phyloP scores from a whole-genome alignment of 306 rosid genomes.

The Rosa multiflora region DNA sequence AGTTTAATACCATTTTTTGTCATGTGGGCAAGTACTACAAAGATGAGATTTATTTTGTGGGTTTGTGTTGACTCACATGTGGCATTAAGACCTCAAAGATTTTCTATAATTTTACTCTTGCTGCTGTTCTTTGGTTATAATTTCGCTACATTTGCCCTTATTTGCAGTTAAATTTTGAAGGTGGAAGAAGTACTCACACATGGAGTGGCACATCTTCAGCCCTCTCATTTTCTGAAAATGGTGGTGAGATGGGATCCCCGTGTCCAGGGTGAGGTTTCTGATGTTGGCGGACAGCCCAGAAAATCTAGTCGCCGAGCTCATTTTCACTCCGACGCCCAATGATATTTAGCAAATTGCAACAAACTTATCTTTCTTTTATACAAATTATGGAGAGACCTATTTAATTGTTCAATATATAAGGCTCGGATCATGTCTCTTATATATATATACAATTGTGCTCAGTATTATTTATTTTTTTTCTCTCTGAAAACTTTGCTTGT shows the following conservation, averaged over 20 bases:
- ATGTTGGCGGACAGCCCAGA: neutral
- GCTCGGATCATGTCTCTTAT: neutral
- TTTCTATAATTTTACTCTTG: neutral
- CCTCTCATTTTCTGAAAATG: neutral
- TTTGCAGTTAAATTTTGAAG: constrained; percentile 3
- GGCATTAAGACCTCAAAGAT: neutral
- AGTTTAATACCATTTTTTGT: neutral
- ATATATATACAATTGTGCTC: neutral
- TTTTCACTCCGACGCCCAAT: neutral
- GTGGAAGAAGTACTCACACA: constrained; percentile 2
- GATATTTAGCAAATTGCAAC: neutral
- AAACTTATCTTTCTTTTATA: neutral
- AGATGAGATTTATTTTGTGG: neutral
- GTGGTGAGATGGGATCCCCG: neutral
- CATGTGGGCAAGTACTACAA: neutral
- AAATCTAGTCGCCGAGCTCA: neutral
- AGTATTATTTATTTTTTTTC: too few species aligned
- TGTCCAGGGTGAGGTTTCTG: neutral
- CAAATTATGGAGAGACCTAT: neutral
- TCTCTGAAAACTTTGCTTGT: too few species aligned
- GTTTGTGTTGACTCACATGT: neutral
- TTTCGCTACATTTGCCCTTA: neutral
- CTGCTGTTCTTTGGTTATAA: too few species aligned
- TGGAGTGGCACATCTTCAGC: neutral
- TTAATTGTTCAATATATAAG: neutral